These are phyloP conservation scores for Monilinia vaccinii-corymbosi DNA, from an alignment of 2,329 filamentous ascomycete species.

Conservation along the genomic window DNA sequence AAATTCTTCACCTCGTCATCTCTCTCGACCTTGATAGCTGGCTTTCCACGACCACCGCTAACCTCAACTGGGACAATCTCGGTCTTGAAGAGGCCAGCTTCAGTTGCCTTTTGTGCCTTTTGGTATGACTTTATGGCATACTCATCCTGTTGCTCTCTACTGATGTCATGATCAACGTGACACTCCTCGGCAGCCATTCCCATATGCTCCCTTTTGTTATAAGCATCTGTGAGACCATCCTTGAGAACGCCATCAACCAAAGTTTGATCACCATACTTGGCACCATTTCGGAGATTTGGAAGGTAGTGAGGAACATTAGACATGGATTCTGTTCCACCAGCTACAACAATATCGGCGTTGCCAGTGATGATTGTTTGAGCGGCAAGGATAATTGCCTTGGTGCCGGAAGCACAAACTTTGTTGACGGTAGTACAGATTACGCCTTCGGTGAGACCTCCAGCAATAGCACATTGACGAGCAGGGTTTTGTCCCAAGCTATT, in stretches of 20 bases:
- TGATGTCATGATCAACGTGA: conserved; percentile 71
- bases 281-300: conserved; percentile 72
- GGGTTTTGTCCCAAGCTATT: conserved; percentile 87
- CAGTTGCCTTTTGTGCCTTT: conserved; percentile 80
- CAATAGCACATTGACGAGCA: conserved; percentile 85
- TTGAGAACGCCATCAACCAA: conserved; percentile 87
- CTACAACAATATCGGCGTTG: conserved; percentile 85
- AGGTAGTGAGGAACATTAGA: conserved; percentile 97
- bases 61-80: conserved; percentile 91
- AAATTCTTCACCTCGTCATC: conserved; percentile 97
- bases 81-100: conserved; percentile 67
- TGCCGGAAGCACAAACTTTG: conserved; percentile 94
- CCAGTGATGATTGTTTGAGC: conserved; percentile 97
- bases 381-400: conserved; percentile 91
- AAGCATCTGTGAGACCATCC: conserved; percentile 90
- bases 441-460: conserved; percentile 71
- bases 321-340: conserved; percentile 96
- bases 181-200: conserved; percentile 89
- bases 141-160: conserved; percentile 80
- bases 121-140: conserved; percentile 95
- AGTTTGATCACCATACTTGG: conserved; percentile 87
- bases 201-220: conserved; percentile 92
- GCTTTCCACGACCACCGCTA: conserved; percentile 83
- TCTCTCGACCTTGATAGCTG: conserved; percentile 64
- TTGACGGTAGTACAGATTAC: conserved; percentile 90